A percentile compares a stretch with the other conserved stretches of the same genome.
phyloP scores from a whole-genome alignment of 2,329 filamentous ascomycete genomes.

The Rosellinia necatrix region DNA sequence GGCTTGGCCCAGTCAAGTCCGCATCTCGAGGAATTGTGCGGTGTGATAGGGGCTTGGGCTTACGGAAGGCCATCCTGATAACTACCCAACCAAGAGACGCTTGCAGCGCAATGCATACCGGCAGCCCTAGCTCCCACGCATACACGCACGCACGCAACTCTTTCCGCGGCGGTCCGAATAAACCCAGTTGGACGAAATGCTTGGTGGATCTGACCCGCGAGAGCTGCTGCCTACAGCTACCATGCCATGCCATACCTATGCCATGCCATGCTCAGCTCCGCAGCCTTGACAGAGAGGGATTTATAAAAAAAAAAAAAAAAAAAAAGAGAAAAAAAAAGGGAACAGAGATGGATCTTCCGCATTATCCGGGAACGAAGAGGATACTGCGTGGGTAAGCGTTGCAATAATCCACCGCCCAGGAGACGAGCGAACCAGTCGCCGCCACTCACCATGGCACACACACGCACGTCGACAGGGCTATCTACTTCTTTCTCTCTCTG shows the following conservation, averaged over 20 bases:
- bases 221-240: too few relatives aligned
- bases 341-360: conserved; percentile 7
- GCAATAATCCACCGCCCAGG: conserved; percentile 12
- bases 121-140: conserved; percentile 6
- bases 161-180: too few relatives aligned
- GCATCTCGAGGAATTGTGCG: conserved; percentile 9
- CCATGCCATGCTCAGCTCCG: too few relatives aligned
- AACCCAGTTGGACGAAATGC: conserved; percentile 15
- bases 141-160: not conserved
- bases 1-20: not conserved
- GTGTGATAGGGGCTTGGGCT: conserved; percentile 17
- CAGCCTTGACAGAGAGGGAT: too few relatives aligned
- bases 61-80: not conserved
- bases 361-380: conserved; percentile 16
- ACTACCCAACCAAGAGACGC: conserved; percentile 9
- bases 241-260: too few relatives aligned
- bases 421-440: not conserved
- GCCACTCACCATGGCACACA: conserved; percentile 26
- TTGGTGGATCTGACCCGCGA: too few relatives aligned
- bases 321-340: too few relatives aligned
- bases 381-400: not conserved
- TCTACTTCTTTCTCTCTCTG: too few relatives aligned
- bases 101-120: conserved; percentile 10
- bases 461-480: conserved; percentile 23
- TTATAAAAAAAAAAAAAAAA: too few relatives aligned